Conservation (phyloP, 306 rosid species). For the Luffa aegyptiaca region DNA sequence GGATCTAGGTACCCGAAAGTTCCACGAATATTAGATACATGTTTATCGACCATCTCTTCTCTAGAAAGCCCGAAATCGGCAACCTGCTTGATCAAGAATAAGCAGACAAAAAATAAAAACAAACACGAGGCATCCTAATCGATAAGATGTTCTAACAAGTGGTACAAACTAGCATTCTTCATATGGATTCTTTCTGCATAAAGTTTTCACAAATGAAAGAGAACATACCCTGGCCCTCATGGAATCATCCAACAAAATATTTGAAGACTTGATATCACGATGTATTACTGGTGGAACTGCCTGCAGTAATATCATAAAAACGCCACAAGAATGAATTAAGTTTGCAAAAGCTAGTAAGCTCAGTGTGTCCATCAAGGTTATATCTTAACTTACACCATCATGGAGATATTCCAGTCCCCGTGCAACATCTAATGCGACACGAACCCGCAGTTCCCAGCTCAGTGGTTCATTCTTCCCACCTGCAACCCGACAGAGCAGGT, state of each 20-base stretch:
- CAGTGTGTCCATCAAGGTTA: background rate
- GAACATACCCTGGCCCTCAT: constrained; percentile 84
- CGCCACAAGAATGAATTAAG: background rate
- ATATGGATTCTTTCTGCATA: background rate
- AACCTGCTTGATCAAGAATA: constrained; percentile 46
- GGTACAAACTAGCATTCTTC: background rate
- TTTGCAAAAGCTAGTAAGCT: background rate
- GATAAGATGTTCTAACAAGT: background rate
- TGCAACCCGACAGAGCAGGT: constrained; percentile 14
- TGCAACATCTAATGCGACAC: constrained; percentile 78
- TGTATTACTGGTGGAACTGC: constrained; percentile 97
- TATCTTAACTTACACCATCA: constrained; percentile 67
- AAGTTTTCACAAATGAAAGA: background rate
- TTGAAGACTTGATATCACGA: constrained; percentile 84
- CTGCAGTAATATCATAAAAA: constrained; percentile 28
- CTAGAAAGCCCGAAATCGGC: constrained; percentile 98
- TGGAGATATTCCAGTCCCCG: constrained; percentile 98
- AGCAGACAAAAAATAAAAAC: background rate
- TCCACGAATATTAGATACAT: constrained; percentile 69
- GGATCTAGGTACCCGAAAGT: constrained; percentile 97
- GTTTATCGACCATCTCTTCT: constrained; percentile 85
- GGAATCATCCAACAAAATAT: constrained; percentile 79
- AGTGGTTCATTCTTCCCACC: constrained; percentile 51
- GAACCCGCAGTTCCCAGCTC: constrained; percentile 86
- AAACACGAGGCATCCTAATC: background rate